Evolutionary conservation across 2,329 filamentous ascomycete species (phyloP).

Genomic region (Bipolaris sorokiniana): DNA sequence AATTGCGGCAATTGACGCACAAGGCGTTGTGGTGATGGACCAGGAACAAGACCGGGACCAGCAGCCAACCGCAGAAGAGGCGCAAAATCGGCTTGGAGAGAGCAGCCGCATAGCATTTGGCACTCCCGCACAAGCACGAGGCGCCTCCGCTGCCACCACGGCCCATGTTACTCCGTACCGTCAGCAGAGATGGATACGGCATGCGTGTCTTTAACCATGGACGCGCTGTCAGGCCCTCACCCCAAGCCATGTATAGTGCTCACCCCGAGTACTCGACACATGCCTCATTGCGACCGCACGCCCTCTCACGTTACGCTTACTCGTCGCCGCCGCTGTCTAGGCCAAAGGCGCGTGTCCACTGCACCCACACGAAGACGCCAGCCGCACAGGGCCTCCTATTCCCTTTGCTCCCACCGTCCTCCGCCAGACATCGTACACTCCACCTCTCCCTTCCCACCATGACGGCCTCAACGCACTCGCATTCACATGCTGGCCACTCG

Average conservation of each 20-base stretch:
- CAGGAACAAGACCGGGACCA: constrained; percentile 21
- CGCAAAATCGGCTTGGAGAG: constrained; percentile 22
- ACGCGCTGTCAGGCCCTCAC: constrained; percentile 31
- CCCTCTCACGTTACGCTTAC: constrained; percentile 17
- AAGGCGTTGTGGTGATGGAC: constrained; percentile 24
- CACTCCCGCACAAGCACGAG: constrained; percentile 22
- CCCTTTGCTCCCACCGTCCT: constrained; percentile 15
- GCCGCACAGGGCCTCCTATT: constrained; percentile 16
- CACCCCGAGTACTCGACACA: constrained; percentile 18
- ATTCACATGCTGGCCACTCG: constrained; percentile 54
- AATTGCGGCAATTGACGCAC: constrained; percentile 13
- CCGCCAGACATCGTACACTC: constrained; percentile 41
- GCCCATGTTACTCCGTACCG: constrained; percentile 41
- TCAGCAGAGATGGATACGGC: constrained; percentile 43
- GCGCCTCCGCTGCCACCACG: constrained; percentile 28
- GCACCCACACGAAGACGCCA: constrained; percentile 39
- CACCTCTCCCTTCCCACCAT: constrained; percentile 40
- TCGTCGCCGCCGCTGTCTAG: constrained; percentile 14
- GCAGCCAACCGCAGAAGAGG: constrained; percentile 32
- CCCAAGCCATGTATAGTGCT: constrained; percentile 21
- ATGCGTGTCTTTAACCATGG: constrained; percentile 40
- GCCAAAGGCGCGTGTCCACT: constrained; percentile 40
- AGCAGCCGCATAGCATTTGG: constrained; percentile 20
- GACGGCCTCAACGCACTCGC: constrained; percentile 37
- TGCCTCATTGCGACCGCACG: constrained; percentile 28